Evolutionary conservation across 2,329 filamentous ascomycete genomes (phyloP).

Genomic region (Fusarium brachygibbosum): DNA sequence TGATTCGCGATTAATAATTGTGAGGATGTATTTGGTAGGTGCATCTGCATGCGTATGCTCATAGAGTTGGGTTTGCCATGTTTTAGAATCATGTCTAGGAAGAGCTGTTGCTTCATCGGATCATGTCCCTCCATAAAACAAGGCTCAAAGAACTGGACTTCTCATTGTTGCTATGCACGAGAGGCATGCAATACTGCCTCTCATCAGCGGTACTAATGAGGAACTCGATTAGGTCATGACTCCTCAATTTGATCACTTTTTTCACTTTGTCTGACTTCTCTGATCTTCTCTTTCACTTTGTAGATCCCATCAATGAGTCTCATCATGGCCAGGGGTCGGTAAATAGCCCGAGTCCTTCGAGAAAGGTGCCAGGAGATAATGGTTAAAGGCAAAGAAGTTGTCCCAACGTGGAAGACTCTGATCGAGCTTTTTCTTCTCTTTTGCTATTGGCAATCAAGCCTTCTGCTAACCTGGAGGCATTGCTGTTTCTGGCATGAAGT

Average conservation of each 20-base stretch:
- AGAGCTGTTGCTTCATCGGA: not conserved
- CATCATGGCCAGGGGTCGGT: not conserved
- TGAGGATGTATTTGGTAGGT: not conserved
- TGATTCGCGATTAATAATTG: slow-evolving; percentile 1
- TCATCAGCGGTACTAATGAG: no score
- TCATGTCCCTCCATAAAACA: no score
- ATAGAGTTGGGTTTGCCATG: not conserved
- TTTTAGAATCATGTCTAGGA: not conserved
- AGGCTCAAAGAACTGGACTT: not conserved
- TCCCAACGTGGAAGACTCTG: not conserved
- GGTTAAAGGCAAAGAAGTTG: not conserved
- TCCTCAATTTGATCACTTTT: not conserved
- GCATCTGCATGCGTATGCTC: not conserved
- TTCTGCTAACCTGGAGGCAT: not conserved
- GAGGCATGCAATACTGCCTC: not conserved
- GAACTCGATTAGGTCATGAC: no score
- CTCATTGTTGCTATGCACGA: not conserved
- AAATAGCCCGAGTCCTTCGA: not conserved
- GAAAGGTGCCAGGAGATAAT: not conserved
- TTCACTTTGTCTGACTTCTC: not conserved
- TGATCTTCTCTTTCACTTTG: not conserved
- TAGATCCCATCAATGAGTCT: not conserved
- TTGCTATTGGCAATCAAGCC: not conserved
- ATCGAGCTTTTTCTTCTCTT: not conserved
- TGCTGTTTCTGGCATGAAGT: not conserved